phyloP scores from a whole-genome alignment of 257 asterid species.

The Datura wrightii region DNA sequence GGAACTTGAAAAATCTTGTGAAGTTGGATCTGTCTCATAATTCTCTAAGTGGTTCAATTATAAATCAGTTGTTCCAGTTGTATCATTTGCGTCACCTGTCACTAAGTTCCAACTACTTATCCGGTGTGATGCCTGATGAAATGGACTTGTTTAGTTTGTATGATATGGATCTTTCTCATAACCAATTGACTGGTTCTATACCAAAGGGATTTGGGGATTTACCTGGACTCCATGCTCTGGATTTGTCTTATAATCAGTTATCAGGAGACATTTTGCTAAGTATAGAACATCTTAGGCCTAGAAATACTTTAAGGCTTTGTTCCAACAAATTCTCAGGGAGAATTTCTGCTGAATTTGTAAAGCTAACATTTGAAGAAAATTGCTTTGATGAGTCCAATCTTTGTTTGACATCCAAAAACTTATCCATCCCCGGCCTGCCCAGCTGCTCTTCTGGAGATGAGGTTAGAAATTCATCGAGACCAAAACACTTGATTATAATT shows the following conservation, averaged over 20 bases:
- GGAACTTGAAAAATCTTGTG: slow-evolving; percentile 35
- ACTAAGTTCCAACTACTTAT: slow-evolving; percentile 39
- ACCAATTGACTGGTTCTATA: slow-evolving; percentile 40
- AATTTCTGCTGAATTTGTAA: slow-evolving; percentile 43
- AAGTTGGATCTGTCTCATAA: slow-evolving; percentile 42
- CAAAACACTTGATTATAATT: background rate
- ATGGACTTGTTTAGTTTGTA: slow-evolving; percentile 24
- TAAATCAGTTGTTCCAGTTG: slow-evolving; percentile 36
- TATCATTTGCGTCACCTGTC: slow-evolving; percentile 13
- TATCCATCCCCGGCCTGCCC: background rate
- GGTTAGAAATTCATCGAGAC: background rate
- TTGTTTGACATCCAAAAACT: slow-evolving; percentile 31
- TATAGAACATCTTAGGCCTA: slow-evolving; percentile 28
- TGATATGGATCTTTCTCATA: slow-evolving; percentile 40
- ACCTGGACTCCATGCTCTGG: slow-evolving; percentile 33
- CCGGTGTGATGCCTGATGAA: slow-evolving; percentile 42
- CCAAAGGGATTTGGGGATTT: slow-evolving; percentile 30
- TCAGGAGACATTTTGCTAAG: slow-evolving; percentile 37
- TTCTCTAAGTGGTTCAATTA: slow-evolving; percentile 42
- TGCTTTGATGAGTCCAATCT: slow-evolving; percentile 44
- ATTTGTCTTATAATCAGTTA: slow-evolving; percentile 46
- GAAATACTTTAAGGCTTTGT: slow-evolving; percentile 34
- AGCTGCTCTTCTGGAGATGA: background rate
- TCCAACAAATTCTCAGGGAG: slow-evolving; percentile 41
- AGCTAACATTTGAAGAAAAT: slow-evolving; percentile 17